Base-by-base conservation (phyloP, 2,329 filamentous ascomycete genomes). In the Furcasterigmium sp. region DNA sequence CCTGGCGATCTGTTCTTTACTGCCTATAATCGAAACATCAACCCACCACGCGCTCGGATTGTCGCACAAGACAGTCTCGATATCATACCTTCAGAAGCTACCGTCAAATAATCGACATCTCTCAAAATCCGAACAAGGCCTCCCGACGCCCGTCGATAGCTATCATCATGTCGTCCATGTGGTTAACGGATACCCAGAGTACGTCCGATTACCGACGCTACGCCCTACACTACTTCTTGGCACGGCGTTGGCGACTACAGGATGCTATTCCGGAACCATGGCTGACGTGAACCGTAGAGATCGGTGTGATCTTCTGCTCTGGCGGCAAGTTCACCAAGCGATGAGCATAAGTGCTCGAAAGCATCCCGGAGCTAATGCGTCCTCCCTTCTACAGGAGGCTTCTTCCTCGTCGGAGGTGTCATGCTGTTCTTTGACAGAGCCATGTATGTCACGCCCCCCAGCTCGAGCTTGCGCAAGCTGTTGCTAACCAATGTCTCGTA, bases 401-500 rank as follows among this genome's bases (percentile, higher is more conserved):
- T 97, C 73, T 98, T 98, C 75, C 80, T 98, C 45, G 79, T 96
- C 61, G 87, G 89, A 60, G 93, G 93, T 48, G 88, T 98, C 9
- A 77, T 98, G 68, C 80, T 98, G 68, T 97, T 98, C 73, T 98
- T 98, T 72, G 93, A 98, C 69, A 82, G 93, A 52, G 88, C 93
- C 58, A 91, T 97, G 88, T 91, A 73, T 59, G 83, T 73, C 9
- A 34, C 42, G 25, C 19, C 14, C 17, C 34, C 17, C 23, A 11
- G 11, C 23, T 26, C 23, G 7, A 7, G 23, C 45, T 40, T 29
- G 37, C 37, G 45, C 18, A 15, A 39, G 19, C 30, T 37, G 35
- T 37, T 29, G 37, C 46, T 56, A 46, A 56, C 47, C 36, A 10
- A 30, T 43, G 17, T 17, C 40, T 43, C 30, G 8, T 52, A 93